Evolutionary conservation across 495 filamentous ascomycete species (phyloP).

Genomic region (Podospora anserina): DNA sequence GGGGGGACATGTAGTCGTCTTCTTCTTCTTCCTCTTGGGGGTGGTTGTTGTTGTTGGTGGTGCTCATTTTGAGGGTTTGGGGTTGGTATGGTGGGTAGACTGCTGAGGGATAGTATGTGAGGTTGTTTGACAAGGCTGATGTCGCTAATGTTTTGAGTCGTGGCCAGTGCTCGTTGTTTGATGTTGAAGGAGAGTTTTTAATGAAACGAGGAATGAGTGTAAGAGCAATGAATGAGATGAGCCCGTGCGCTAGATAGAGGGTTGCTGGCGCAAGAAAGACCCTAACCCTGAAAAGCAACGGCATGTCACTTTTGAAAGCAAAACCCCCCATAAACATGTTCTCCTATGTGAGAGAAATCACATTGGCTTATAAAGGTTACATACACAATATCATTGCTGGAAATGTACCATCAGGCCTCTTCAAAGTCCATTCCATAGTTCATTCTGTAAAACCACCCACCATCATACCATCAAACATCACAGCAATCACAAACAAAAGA

Average conservation of each 20-base stretch:
- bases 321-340: too few relatives aligned
- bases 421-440: not conserved
- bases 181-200: not conserved
- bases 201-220: not conserved
- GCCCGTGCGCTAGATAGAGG: not conserved
- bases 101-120: too few relatives aligned
- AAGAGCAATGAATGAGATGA: not conserved
- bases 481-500: not conserved
- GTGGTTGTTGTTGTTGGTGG: not conserved
- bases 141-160: not conserved
- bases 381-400: too few relatives aligned
- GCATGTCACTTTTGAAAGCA: too few relatives aligned
- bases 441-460: not conserved
- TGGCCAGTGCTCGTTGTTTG: not conserved
- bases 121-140: not conserved
- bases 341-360: too few relatives aligned
- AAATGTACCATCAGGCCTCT: too few relatives aligned
- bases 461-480: not conserved
- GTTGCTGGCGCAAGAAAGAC: not conserved
- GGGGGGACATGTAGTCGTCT: slow-evolving; percentile 67
- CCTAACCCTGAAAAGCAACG: not conserved
- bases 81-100: not conserved
- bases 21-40: slow-evolving; percentile 42
- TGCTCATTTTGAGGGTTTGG: not conserved
- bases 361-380: too few relatives aligned